A percentile compares a stretch with the other conserved stretches of the same genome.
phyloP scores from a whole-genome alignment of 75 land plant genomes.

The Cunninghamia lanceolata region DNA sequence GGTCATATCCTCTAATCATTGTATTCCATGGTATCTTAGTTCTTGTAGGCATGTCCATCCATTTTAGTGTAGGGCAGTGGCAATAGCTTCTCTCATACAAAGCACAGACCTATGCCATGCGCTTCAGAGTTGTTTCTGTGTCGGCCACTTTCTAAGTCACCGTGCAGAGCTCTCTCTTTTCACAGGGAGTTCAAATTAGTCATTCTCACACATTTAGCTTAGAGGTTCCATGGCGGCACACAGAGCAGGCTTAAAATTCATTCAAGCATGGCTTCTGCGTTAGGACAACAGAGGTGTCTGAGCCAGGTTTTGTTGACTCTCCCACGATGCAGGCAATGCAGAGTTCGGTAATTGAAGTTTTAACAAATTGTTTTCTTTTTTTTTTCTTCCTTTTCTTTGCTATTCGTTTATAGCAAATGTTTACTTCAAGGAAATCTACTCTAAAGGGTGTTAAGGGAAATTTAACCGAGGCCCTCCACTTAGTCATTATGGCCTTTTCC shows the following conservation, averaged over 20 bases:
- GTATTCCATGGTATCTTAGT: no score
- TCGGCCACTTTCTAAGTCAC: not conserved
- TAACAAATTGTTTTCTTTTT: no score
- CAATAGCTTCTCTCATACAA: not conserved
- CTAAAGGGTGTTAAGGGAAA: no score
- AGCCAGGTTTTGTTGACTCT: constrained; percentile 48
- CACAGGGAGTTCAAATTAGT: not conserved
- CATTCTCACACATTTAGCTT: not conserved
- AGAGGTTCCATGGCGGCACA: not conserved
- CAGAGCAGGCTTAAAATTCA: not conserved
- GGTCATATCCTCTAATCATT: no score
- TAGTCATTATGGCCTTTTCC: no score
- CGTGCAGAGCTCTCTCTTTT: not conserved
- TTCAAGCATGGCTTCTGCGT: constrained; percentile 8
- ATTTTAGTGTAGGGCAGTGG: not conserved
- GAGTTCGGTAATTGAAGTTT: constrained; percentile 27
- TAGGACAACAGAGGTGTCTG: constrained; percentile 30
- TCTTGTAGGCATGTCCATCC: no score
- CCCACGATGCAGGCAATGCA: constrained; percentile 45
- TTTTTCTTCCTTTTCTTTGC: not conserved
- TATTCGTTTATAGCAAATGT: not conserved
- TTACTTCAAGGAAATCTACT: no score
- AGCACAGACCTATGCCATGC: not conserved
- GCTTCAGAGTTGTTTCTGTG: not conserved
- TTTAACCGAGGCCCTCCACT: not conserved